phyloP scores from a whole-genome alignment of 768 basidiomycete species.

The Leccinum uliginosum region DNA sequence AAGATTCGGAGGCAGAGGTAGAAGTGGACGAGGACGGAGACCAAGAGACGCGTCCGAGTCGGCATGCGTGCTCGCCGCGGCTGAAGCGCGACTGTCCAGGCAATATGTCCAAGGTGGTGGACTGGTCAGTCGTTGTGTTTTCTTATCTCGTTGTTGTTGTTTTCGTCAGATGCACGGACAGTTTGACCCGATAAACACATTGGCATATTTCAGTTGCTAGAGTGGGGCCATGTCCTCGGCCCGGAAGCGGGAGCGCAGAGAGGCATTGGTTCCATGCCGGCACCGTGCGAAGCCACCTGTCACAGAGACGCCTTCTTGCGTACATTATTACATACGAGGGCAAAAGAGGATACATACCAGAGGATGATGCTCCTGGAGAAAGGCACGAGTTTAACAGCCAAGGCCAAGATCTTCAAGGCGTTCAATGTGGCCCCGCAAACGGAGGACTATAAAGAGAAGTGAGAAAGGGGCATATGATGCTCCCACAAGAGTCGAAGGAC shows the following conservation, averaged over 20 bases:
- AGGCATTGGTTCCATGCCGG: background rate
- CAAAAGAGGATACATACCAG: background rate
- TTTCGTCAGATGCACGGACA: background rate
- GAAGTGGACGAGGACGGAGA: background rate
- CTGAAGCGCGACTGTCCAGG: background rate
- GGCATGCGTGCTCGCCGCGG: background rate
- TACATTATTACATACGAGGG: background rate
- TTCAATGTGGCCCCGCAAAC: background rate
- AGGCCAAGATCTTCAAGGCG: background rate
- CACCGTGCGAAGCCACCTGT: background rate
- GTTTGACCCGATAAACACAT: too few relatives aligned
- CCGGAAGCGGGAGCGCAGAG: too few relatives aligned
- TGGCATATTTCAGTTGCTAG: background rate
- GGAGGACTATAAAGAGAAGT: background rate
- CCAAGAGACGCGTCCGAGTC: background rate
- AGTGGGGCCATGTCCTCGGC: background rate
- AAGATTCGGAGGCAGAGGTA: background rate
- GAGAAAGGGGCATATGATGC: background rate
- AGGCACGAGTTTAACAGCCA: background rate
- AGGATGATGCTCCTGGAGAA: background rate
- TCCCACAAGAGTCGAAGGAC: background rate
- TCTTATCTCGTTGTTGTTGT: background rate
- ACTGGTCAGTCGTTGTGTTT: background rate
- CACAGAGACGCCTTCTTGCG: background rate
- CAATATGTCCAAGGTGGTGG: background rate